These are phyloP conservation scores for Fusarium drepaniforme DNA, from an alignment of 2,329 filamentous ascomycete species.

Conservation along the genomic window DNA sequence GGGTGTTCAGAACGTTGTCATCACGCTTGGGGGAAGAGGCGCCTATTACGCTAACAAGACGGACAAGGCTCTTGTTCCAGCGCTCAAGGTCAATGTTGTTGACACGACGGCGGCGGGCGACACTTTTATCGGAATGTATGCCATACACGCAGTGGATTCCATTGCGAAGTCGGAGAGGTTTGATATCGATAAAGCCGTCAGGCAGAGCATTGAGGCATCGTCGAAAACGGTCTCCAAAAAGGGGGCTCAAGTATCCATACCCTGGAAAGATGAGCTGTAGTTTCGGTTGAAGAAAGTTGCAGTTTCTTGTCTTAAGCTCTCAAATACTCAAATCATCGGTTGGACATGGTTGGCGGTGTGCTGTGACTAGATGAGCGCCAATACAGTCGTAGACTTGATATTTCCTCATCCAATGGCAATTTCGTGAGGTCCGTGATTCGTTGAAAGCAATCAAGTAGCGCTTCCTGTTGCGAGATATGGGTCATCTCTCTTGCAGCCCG, in stretches of 20 bases:
- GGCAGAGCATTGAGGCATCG: slow-evolving; percentile 2
- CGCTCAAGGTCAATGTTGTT: slow-evolving; percentile 66
- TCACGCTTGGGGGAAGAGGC: slow-evolving; percentile 76
- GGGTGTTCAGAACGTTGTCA: slow-evolving; percentile 73
- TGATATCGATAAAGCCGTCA: slow-evolving; percentile 5
- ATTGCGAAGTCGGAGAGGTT: background rate
- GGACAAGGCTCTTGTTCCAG: slow-evolving; percentile 54
- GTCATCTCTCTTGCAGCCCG: slow-evolving; percentile 43
- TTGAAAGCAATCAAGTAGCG: background rate
- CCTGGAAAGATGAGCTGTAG: slow-evolving; percentile 4
- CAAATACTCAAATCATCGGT: background rate
- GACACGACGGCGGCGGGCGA: slow-evolving; percentile 83
- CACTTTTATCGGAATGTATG: slow-evolving; percentile 80
- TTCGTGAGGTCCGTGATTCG: background rate
- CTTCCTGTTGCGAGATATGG: slow-evolving; percentile 43
- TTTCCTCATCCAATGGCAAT: background rate
- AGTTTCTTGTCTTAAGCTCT: background rate
- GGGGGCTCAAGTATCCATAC: slow-evolving; percentile 53
- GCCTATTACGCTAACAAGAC: slow-evolving; percentile 62
- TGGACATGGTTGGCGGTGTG: background rate
- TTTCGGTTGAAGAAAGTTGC: background rate
- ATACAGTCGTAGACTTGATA: background rate
- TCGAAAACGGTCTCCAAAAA: slow-evolving; percentile 51
- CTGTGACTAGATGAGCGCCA: background rate
- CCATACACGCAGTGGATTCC: slow-evolving; percentile 53